These are phyloP conservation scores for Mycosarcoma mackinlayi DNA, from an alignment of 1,284 basidiomycete genomes.

Conservation along the genomic window DNA sequence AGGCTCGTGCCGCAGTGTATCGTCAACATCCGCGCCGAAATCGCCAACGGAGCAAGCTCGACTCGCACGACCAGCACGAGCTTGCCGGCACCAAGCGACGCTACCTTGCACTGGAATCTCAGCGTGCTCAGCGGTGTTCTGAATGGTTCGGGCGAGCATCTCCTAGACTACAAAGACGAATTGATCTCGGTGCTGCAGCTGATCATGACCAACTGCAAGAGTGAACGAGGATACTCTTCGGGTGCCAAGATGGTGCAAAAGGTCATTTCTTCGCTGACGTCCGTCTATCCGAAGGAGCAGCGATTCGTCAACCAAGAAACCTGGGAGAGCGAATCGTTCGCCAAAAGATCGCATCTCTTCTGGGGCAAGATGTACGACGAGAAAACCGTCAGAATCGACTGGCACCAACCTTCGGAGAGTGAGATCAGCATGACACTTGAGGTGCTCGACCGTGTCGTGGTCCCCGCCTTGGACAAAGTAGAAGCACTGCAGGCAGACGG, in stretches of 20 bases:
- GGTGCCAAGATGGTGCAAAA: constrained; percentile 83
- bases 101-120: constrained; percentile 88
- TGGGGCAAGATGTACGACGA: constrained; percentile 88
- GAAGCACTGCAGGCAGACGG: constrained; percentile 72
- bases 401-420: constrained; percentile 82
- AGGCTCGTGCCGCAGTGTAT: constrained; percentile 84
- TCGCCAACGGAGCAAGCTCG: constrained; percentile 91
- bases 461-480: constrained; percentile 77
- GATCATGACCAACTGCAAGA: constrained; percentile 82
- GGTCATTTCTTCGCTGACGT: constrained; percentile 79
- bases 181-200: constrained; percentile 78
- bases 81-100: constrained; percentile 85
- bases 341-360: constrained; percentile 77
- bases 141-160: constrained; percentile 49
- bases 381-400: constrained; percentile 83
- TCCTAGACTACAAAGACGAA: constrained; percentile 78
- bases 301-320: constrained; percentile 85
- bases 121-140: constrained; percentile 64
- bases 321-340: constrained; percentile 83
- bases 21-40: constrained; percentile 83
- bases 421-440: constrained; percentile 87
- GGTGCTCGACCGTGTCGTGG: constrained; percentile 78
- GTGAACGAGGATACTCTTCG: constrained; percentile 88
- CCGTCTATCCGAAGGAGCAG: constrained; percentile 83
- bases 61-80: constrained; percentile 87